These are phyloP conservation scores for Botryotinia convoluta DNA, from an alignment of 2,329 filamentous ascomycete species.

Conservation along the genomic window DNA sequence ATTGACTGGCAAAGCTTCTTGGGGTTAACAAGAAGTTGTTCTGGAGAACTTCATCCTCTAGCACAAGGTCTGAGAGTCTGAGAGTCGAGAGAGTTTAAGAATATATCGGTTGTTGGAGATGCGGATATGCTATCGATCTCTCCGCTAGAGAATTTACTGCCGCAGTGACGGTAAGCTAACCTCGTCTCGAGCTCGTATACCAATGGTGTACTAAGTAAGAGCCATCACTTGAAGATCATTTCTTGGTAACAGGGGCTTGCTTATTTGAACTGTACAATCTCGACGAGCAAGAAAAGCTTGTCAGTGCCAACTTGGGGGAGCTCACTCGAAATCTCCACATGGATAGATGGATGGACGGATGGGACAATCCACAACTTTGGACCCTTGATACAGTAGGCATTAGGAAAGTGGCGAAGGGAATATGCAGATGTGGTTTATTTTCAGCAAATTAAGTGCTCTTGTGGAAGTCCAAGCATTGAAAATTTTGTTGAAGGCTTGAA, in stretches of 20 bases:
- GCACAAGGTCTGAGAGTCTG: background rate
- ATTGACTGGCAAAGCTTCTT: background rate
- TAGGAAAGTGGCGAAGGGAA: background rate
- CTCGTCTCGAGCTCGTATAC: background rate
- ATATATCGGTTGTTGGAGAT: background rate
- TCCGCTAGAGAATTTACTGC: background rate
- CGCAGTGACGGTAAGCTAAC: background rate
- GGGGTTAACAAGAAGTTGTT: background rate
- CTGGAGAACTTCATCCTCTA: background rate
- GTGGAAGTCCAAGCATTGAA: background rate
- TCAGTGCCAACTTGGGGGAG: background rate
- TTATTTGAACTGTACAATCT: background rate
- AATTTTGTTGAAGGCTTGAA: background rate
- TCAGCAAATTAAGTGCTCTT: background rate
- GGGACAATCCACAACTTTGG: background rate
- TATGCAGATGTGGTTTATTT: background rate
- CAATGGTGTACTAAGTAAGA: background rate
- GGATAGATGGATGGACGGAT: background rate
- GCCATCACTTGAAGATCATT: background rate
- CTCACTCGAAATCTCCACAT: background rate
- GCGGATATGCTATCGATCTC: background rate
- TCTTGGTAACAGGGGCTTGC: background rate
- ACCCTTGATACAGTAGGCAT: background rate
- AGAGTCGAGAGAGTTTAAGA: background rate
- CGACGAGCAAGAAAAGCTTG: background rate